These are phyloP conservation scores for Pascua sp. DNA, from an alignment of 1,284 basidiomycete genomes.

Conservation along the genomic window DNA sequence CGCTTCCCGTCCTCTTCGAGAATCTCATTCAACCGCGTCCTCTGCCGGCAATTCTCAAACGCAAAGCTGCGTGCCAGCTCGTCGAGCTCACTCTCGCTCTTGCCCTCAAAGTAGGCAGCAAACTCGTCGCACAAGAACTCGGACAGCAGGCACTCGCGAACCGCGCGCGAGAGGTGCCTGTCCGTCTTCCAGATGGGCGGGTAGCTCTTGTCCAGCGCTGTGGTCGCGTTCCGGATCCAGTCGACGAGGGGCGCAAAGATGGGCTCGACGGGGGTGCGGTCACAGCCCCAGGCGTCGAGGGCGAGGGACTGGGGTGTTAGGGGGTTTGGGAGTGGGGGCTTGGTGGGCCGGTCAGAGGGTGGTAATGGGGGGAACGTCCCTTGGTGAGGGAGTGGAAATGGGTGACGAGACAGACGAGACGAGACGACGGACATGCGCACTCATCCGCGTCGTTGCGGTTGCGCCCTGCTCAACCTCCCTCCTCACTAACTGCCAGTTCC, in stretches of 20 bases:
- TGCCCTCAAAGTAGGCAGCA: constrained; percentile 61
- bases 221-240: constrained; percentile 52
- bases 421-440: too few species aligned
- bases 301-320: constrained; percentile 55
- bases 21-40: constrained; percentile 45
- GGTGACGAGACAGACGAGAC: too few species aligned
- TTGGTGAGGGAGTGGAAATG: too few species aligned
- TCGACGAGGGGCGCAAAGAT: constrained; percentile 60
- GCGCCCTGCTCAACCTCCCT: not conserved
- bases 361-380: not conserved
- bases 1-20: constrained; percentile 32
- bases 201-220: constrained; percentile 41
- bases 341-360: too few species aligned
- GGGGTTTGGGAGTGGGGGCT: too few species aligned
- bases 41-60: constrained; percentile 57
- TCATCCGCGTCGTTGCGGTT: too few species aligned
- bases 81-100: constrained; percentile 59
- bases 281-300: constrained; percentile 62
- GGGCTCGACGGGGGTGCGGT: constrained; percentile 51
- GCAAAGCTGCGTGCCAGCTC: constrained; percentile 61
- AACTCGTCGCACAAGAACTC: constrained; percentile 63
- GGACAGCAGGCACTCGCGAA: constrained; percentile 62
- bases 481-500: not conserved
- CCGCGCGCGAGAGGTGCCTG: constrained; percentile 53
- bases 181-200: constrained; percentile 37